Evolutionary conservation across 208 protist genomes (phyloP), one percentile per base, ranked within the genome.

Genomic region (Trypanosoma scelopori): DNA sequence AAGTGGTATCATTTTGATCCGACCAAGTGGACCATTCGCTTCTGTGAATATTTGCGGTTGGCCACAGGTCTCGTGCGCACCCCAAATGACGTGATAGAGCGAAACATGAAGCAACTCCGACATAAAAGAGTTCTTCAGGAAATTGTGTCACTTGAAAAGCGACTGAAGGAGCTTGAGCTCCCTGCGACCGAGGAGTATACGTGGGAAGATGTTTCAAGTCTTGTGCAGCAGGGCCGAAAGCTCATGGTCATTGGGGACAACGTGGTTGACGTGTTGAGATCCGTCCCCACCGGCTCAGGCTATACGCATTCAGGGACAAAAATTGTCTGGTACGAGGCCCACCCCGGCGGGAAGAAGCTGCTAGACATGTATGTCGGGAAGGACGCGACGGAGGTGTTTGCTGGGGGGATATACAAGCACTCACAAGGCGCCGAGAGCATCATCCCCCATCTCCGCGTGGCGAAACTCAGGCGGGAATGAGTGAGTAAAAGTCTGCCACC

Each of bases 1-100:
- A 84, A 85, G 67, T 95, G 82, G 80, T 94, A 89, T 74, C 84
- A 95, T 73, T 97, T 81, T 73, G 91, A 97, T 78, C 93, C 93
- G 18, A 95, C 91, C 59, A 95, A 96, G 73, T 93, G 85, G 85
- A 65, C 84, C 47, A 96, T 97, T 69, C 79, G 84, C 47, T 28
- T 69, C 4, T 81, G 55, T 47, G 71, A 72, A n/a, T 65, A 82
- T 39, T 9, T 95, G 5, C 84, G 91, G 20, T 20, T 88, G 32
- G 76, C 82, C 4, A 85, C 65, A 65, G 76, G 92, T 53, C 74
- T 97, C 27, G 66, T 85, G 23, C 82, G 81, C 57, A 89, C 74
- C 20, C 82, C 81, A 42, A 74, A 88, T 41, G 61, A 69, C 32
- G 76, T 92, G 32, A 85, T 91, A 47, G 83, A 85, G 28, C 67